Percentiles rank a stretch among this genome's conserved stretches.
Conservation (phyloP, 768 basidiomycete genomes). For the Tylopilus felleus region DNA sequence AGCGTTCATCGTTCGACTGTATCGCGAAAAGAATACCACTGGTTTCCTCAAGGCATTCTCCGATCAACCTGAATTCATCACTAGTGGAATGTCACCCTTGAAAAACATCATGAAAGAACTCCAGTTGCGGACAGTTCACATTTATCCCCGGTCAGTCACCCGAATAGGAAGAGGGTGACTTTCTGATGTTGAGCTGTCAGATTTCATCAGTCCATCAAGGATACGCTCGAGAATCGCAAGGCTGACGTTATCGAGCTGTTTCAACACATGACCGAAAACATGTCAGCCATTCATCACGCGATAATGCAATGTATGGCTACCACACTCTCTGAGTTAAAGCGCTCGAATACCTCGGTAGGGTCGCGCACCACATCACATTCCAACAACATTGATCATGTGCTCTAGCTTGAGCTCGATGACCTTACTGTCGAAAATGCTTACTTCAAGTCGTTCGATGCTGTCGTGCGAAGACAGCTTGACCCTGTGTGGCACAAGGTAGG, state of each 20-base stretch:
- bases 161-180: neutral
- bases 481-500: slow-evolving; percentile 97
- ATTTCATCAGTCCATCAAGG: slow-evolving; percentile 87
- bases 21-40: slow-evolving; percentile 80
- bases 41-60: slow-evolving; percentile 98
- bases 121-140: slow-evolving; percentile 81
- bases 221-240: slow-evolving; percentile 73
- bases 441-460: slow-evolving; percentile 86
- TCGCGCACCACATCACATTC: neutral
- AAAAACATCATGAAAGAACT: slow-evolving; percentile 92
- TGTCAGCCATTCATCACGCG: slow-evolving; percentile 90
- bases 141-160: slow-evolving; percentile 76
- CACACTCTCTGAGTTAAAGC: slow-evolving; percentile 85
- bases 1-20: slow-evolving; percentile 90
- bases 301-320: slow-evolving; percentile 93
- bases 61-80: slow-evolving; percentile 94
- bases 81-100: slow-evolving; percentile 86
- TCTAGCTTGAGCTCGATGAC: slow-evolving; percentile 91
- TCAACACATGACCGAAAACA: slow-evolving; percentile 77
- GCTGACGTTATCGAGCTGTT: slow-evolving; percentile 93
- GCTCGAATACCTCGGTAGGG: slow-evolving; percentile 70
- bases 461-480: slow-evolving; percentile 87
- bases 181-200: slow-evolving; percentile 38
- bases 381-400: neutral
- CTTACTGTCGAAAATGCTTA: slow-evolving; percentile 90